phyloP scores from a whole-genome alignment of 208 protist genomes.

The Leptomonas pyrrhocoris region DNA sequence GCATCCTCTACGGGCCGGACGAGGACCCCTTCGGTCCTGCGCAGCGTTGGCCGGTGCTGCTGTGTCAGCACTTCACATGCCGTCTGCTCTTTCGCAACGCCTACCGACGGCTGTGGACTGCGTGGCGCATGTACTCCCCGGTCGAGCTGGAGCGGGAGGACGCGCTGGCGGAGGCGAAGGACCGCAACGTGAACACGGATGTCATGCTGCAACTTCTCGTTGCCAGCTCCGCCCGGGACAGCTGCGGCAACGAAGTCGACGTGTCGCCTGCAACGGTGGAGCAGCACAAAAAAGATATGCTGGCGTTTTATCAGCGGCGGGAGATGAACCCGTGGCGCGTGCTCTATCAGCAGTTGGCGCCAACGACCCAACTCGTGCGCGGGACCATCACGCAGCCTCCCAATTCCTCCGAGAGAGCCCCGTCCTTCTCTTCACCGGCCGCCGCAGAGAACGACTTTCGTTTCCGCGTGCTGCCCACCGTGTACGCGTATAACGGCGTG shows the following conservation, averaged over 20 bases:
- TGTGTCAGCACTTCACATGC: conserved; percentile 58
- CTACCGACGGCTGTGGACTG: conserved; percentile 43
- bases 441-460: background rate
- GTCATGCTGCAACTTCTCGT: conserved; percentile 26
- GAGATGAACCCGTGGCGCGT: conserved; percentile 56
- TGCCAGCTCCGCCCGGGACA: conserved; percentile 1
- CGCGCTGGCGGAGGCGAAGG: conserved; percentile 30
- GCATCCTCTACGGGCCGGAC: conserved; percentile 18
- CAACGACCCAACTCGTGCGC: too few relatives aligned
- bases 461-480: conserved; percentile 26
- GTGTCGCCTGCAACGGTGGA: background rate
- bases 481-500: conserved; percentile 23
- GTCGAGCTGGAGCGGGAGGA: conserved; percentile 46
- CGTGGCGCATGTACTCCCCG: conserved; percentile 66
- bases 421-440: background rate
- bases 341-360: conserved; percentile 41
- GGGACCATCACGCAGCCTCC: too few relatives aligned
- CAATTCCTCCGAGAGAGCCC: background rate
- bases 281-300: conserved; percentile 26
- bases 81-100: conserved; percentile 41
- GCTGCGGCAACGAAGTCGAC: background rate
- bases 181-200: conserved; percentile 40
- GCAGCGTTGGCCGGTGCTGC: conserved; percentile 38
- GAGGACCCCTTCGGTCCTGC: conserved; percentile 14
- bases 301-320: conserved; percentile 43